Evolutionary conservation across 805 yeast genomes (phyloP), one percentile per base, ranked within the genome.

Genomic region (Nakazawaea siamensis): DNA sequence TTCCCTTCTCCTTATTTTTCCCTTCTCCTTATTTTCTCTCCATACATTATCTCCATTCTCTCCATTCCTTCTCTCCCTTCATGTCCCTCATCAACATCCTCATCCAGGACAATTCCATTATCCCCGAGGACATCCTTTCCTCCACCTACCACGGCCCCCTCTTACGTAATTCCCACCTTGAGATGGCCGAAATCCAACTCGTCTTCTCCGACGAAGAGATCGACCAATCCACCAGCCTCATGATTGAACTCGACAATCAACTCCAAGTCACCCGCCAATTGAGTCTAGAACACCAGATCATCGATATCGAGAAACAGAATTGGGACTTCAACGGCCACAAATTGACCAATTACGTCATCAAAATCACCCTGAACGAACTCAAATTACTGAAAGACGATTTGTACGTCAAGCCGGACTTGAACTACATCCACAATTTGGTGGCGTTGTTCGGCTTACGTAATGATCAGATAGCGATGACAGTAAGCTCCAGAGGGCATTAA

Each of bases 401-500:
- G n/a, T 32, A 21, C 25, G 31, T 33, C n/a, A 33, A 37, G 14
- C 28, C 39, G 14, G 50, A 53, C 35, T 26, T 51, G 18, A 40
- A 42, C 3, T 49, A 51, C 33, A 40, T 43, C 7, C 29, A 41
- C 8, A 40, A 39, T 23, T 41, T 53, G 15, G 45, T 46, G 8
- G 37, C 31, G 4, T 30, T 53, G 30, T 52, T 53, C 25, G 34
- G 33, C 9, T 42, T 40, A 24, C 37, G 55, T 28, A 50, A 47
- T 31, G 35, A 34, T 10, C 54, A 50, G 27, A 33, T 37, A 5
- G 18, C 9, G n/a, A n/a, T n/a, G n/a, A n/a, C n/a, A n/a, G 13
- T 15, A 14, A 10, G 20, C 18, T n/a, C n/a, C n/a, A n/a, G n/a
- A n/a, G n/a, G n/a, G n/a, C n/a, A n/a, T n/a, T n/a, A n/a, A n/a